Percentiles rank a stretch among this genome's conserved stretches.
These are phyloP conservation scores for Russula dissimulans DNA, from an alignment of 768 basidiomycete species.

Conservation along the genomic window DNA sequence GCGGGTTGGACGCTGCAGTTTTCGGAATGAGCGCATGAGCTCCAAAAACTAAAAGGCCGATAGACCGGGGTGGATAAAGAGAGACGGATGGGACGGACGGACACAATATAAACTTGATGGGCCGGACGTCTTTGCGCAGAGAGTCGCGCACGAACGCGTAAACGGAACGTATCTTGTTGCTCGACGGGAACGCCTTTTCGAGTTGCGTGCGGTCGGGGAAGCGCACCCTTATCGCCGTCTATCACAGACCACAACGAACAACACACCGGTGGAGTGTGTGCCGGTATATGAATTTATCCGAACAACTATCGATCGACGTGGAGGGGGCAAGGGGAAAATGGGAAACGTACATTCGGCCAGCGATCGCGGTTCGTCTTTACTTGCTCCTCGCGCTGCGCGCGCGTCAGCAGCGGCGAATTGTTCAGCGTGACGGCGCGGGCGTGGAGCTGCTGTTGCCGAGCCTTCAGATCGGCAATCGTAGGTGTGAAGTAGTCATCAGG, in stretches of 20 bases:
- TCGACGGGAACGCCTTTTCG: slow-evolving; percentile 69
- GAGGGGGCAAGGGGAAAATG: too few species aligned
- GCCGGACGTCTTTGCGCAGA: slow-evolving; percentile 64
- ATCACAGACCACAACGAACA: neutral
- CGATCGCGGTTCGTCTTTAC: slow-evolving; percentile 50
- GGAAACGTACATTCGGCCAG: slow-evolving; percentile 55
- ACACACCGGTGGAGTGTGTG: too few species aligned
- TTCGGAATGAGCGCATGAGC: neutral
- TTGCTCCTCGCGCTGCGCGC: slow-evolving; percentile 52
- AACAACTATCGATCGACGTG: neutral
- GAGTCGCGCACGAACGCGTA: slow-evolving; percentile 76
- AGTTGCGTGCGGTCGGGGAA: slow-evolving; percentile 77
- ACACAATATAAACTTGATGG: slow-evolving; percentile 82
- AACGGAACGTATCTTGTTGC: slow-evolving; percentile 68
- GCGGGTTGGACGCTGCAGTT: slow-evolving; percentile 69
- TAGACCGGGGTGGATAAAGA: neutral
- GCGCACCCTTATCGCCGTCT: slow-evolving; percentile 77
- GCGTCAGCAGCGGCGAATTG: slow-evolving; percentile 64
- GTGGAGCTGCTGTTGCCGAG: slow-evolving; percentile 51
- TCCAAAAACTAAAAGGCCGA: neutral
- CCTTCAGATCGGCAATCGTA: slow-evolving; percentile 59
- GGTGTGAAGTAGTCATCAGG: slow-evolving; percentile 72
- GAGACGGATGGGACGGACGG: slow-evolving; percentile 22
- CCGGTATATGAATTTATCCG: too few species aligned
- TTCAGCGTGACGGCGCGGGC: slow-evolving; percentile 53